Base-by-base conservation (phyloP, 2,329 filamentous ascomycete genomes). In the Furcasterigmium sp. region DNA sequence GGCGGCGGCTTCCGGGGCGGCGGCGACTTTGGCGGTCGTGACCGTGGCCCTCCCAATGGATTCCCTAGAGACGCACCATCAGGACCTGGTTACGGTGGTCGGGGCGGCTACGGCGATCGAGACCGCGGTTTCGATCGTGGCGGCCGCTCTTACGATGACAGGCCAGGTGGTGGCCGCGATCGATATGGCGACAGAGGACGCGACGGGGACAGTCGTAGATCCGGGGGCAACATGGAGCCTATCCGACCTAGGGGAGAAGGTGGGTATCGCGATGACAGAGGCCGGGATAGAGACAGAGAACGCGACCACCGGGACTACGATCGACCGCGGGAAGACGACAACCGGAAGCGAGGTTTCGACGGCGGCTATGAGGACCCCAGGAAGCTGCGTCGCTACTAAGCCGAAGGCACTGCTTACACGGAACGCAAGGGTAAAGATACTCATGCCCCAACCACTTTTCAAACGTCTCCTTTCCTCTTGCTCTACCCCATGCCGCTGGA, bases 211-310 rank as follows among this genome's bases (percentile, higher is more conserved):
- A 54, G 58, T 37, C 73, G 76, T 45, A 68, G 70, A 35, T 84
- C 80, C 44, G 87, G 87, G 52, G 87, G 87, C 69, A 93, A 94
- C 67, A 85, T 85, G 65, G 89, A 94, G 62, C 88, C 87, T 48
- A 80, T 93, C 60, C 83, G 85, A 57, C 80, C 81, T 46, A 62
- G 60, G 42, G 68, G 82, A 56, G 80, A 84, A 51, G 72, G 72
- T 61, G 73, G 74, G 54, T 76, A 78, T 64, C 73, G 64, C 18
- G 48, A 46, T 30, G 48, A 49, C 34, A 42, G 48, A 35, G 48
- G 54, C 46, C 76, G 74, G 45, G 64, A 76, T 41, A 70, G 75
- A 46, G 64, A 67, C 37, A 58, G 56, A 32, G 54, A 51, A 40
- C 62, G 75, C 37, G 75, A 77, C 35, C 50, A 58, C 42, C 57